Conservation (phyloP, 2,329 filamentous ascomycete genomes). For the Gnomoniopsis sp. region DNA sequence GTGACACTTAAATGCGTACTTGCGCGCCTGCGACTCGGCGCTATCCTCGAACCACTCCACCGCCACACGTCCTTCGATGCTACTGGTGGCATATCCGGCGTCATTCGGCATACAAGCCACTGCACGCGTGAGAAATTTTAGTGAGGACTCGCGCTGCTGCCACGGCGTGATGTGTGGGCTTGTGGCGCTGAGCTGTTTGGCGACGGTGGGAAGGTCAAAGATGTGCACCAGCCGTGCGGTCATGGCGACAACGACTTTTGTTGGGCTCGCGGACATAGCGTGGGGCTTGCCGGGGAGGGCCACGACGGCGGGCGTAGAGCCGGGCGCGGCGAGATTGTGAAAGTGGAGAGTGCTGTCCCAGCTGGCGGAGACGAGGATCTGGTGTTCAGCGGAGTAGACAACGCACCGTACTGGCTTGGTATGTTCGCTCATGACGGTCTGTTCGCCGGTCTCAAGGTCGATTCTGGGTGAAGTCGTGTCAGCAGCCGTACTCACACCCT, state of each 20-base stretch:
- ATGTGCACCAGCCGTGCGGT: conserved; percentile 89
- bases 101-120: conserved; percentile 97
- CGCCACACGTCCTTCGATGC: conserved; percentile 91
- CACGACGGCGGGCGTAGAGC: conserved; percentile 58
- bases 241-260: conserved; percentile 94
- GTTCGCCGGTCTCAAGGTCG: conserved; percentile 67
- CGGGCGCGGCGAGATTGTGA: conserved; percentile 60
- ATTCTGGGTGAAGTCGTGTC: conserved; percentile 38
- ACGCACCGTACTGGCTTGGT: conserved; percentile 76
- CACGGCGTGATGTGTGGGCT: conserved; percentile 65
- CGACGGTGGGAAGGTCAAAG: conserved; percentile 76
- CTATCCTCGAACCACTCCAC: conserved; percentile 96
- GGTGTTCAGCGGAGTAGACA: conserved; percentile 73
- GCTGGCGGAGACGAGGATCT: conserved; percentile 80
- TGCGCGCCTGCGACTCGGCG: conserved; percentile 80
- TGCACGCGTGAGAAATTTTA: conserved; percentile 93
- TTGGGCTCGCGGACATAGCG: conserved; percentile 71
- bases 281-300: conserved; percentile 83
- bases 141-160: conserved; percentile 88
- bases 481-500: background rate
- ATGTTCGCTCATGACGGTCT: conserved; percentile 76
- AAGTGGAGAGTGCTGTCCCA: conserved; percentile 93
- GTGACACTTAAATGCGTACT: conserved; percentile 99
- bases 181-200: conserved; percentile 47
- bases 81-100: conserved; percentile 85